Conservation (phyloP, 192 early-diverging fungal genomes). For the Spizellomyces sp. region DNA sequence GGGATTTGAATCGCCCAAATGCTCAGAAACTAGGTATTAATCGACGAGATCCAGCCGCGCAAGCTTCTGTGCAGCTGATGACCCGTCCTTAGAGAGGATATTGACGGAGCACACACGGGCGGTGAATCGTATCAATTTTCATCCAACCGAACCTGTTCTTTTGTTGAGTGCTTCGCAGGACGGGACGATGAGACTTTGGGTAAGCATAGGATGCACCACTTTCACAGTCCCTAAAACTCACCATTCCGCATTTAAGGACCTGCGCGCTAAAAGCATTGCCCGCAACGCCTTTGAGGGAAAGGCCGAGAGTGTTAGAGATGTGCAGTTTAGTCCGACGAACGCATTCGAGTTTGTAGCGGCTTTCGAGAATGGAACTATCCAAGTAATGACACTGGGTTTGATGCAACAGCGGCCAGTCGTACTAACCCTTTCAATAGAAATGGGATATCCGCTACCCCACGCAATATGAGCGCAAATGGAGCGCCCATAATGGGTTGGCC, state of each 20-base stretch:
- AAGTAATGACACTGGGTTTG: slow-evolving; percentile 67
- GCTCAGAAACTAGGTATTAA: slow-evolving; percentile 47
- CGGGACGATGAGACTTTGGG: slow-evolving; percentile 76
- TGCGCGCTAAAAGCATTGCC: slow-evolving; percentile 55
- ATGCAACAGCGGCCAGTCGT: slow-evolving; percentile 82
- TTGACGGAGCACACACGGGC: slow-evolving; percentile 72
- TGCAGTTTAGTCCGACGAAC: slow-evolving; percentile 70
- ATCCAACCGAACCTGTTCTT: slow-evolving; percentile 64
- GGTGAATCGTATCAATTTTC: slow-evolving; percentile 80
- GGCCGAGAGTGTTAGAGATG: slow-evolving; percentile 76
- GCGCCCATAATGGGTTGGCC: slow-evolving; percentile 71
- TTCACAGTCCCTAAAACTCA: neutral
- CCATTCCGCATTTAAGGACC: slow-evolving; percentile 62
- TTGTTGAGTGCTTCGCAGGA: slow-evolving; percentile 81
- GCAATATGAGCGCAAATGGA: slow-evolving; percentile 63
- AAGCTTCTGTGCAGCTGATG: no score
- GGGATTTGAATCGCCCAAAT: slow-evolving; percentile 61
- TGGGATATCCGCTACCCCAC: slow-evolving; percentile 77
- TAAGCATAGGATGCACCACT: slow-evolving; percentile 12
- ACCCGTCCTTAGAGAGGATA: slow-evolving; percentile 47
- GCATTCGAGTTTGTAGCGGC: slow-evolving; percentile 73
- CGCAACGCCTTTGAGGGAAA: slow-evolving; percentile 70
- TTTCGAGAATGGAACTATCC: slow-evolving; percentile 78
- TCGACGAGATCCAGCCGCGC: no score
- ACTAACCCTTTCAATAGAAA: slow-evolving; percentile 69